Percentiles rank a stretch among this genome's conserved stretches.
phyloP scores from a whole-genome alignment of 768 basidiomycete genomes.

The Termitomyces sp. region DNA sequence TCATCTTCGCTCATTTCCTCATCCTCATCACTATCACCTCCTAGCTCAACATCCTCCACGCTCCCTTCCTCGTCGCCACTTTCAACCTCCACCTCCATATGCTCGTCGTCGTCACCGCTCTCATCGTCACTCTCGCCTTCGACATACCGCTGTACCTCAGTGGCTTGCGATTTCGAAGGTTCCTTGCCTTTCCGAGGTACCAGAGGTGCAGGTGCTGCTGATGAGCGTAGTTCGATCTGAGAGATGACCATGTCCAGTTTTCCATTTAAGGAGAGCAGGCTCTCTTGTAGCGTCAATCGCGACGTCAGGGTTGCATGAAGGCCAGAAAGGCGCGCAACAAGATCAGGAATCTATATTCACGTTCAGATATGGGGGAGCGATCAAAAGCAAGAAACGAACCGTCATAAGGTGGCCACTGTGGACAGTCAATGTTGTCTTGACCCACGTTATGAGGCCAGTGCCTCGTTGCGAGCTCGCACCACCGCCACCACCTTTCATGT shows the following conservation, averaged over 20 bases:
- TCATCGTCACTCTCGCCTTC: constrained; percentile 75
- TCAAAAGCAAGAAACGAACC: constrained; percentile 38
- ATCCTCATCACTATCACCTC: constrained; percentile 58
- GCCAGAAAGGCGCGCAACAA: constrained; percentile 82
- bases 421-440: constrained; percentile 77
- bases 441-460: constrained; percentile 68
- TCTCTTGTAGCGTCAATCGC: constrained; percentile 80
- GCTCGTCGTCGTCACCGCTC: constrained; percentile 53
- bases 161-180: constrained; percentile 30
- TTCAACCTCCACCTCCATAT: constrained; percentile 60
- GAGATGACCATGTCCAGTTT: constrained; percentile 91
- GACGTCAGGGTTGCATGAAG: constrained; percentile 80
- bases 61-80: constrained; percentile 70
- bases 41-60: constrained; percentile 76
- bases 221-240: constrained; percentile 87
- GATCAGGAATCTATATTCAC: constrained; percentile 76
- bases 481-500: constrained; percentile 75
- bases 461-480: constrained; percentile 81
- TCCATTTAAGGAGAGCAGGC: constrained; percentile 81
- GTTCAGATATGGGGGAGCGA: constrained; percentile 12
- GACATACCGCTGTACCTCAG: constrained; percentile 54
- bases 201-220: constrained; percentile 60
- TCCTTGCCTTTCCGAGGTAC: constrained; percentile 39
- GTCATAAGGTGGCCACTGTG: constrained; percentile 95
- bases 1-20: constrained; percentile 39